Evolutionary conservation across 139 green algal species (phyloP).

Genomic region (Desmodesmus armatus): DNA sequence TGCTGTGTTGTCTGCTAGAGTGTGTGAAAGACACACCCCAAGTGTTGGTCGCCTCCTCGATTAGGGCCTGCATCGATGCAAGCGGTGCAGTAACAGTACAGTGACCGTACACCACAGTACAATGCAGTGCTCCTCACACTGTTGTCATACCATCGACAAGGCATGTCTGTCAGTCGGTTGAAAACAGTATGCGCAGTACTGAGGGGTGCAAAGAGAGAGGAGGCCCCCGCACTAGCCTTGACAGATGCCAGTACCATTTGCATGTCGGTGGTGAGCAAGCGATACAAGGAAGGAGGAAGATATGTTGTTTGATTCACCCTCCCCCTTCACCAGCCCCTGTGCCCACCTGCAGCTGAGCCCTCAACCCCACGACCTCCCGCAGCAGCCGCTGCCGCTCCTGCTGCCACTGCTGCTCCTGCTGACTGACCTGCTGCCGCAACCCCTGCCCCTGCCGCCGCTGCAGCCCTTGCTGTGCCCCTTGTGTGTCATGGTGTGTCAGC

Average conservation of each 20-base stretch:
- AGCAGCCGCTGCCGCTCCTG: constrained; percentile 32
- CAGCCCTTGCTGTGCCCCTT: constrained; percentile 9
- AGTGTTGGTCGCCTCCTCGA: not conserved
- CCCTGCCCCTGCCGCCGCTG: constrained; percentile 11
- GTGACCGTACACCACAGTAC: not conserved
- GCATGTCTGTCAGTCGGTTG: too few relatives aligned
- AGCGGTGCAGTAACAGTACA: not conserved
- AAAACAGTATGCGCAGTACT: too few relatives aligned
- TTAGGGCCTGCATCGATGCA: not conserved
- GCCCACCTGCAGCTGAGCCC: constrained; percentile 25
- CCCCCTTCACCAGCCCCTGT: not conserved
- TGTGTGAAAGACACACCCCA: not conserved
- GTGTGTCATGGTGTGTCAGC: not conserved
- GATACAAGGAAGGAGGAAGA: too few relatives aligned
- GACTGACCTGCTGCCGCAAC: not conserved
- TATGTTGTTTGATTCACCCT: too few relatives aligned
- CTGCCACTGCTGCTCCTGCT: not conserved
- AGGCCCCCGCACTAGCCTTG: too few relatives aligned
- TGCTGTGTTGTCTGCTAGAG: not conserved
- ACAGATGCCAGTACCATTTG: too few relatives aligned
- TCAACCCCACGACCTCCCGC: constrained; percentile 11
- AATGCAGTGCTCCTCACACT: not conserved
- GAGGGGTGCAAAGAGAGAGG: too few relatives aligned
- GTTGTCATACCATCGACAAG: too few relatives aligned
- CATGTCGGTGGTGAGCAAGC: too few relatives aligned